Evolutionary conservation across 495 filamentous ascomycete genomes (phyloP), one percentile per base, ranked within the genome.

Genomic region (Jackrogersella multiformis): DNA sequence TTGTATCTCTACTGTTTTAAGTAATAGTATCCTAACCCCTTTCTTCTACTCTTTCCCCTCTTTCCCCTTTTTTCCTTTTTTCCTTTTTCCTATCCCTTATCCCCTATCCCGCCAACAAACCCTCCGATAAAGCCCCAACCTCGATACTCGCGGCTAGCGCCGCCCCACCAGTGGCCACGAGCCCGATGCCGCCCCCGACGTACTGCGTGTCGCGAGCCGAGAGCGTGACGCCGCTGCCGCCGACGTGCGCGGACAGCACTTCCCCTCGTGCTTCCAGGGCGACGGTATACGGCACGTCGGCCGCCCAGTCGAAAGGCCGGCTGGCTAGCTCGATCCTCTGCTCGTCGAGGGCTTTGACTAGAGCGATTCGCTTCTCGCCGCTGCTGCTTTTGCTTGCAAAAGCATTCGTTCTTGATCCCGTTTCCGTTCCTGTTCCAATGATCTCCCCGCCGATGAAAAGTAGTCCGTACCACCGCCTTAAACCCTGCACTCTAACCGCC

Each of bases 381-480:
- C n/a, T n/a, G n/a, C n/a, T n/a, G n/a, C n/a, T n/a, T n/a, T n/a
- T n/a, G n/a, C n/a, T n/a, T n/a, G n/a, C n/a, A n/a, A n/a, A n/a
- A n/a, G n/a, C n/a, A n/a, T n/a, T n/a, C n/a, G n/a, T n/a, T n/a
- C 2, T 18, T 30, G 26, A 30, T 7, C 26, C 26, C 26, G 7
- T 7, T 30, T 4, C 26, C n/a, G n/a, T n/a, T n/a, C n/a, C n/a
- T n/a, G n/a, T n/a, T n/a, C n/a, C n/a, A n/a, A n/a, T n/a, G n/a
- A n/a, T n/a, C n/a, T n/a, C n/a, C n/a, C n/a, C 26, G 7, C 26
- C 16, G 32, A 6, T 8, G 41, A 77, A 71, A 1, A 70, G 1
- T 0, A 77, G 18, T 0, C 56, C 74, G 44, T 75, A 74, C 23
- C 66, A 77, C 45, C 73, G 26, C 32, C 71, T 74, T 42, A 77